These are phyloP conservation scores for Neckera pumila DNA, from an alignment of 225 moss, liverwort and hornwort genomes.

Conservation along the genomic window DNA sequence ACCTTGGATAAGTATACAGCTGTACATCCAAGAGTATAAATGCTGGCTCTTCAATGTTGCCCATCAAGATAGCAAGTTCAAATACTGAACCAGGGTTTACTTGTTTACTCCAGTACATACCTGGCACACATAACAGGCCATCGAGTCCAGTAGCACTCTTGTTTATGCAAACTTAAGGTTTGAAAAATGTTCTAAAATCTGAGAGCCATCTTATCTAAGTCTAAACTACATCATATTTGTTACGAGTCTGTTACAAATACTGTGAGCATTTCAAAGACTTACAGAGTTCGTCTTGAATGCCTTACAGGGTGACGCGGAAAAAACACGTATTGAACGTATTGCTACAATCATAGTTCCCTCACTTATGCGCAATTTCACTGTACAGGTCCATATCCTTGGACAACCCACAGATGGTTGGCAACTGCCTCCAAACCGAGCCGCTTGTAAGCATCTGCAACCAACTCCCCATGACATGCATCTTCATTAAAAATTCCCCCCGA, in stretches of 20 bases:
- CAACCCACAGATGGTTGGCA: slow-evolving; percentile 61
- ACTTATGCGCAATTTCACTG: slow-evolving; percentile 6
- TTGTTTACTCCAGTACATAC: slow-evolving; percentile 18
- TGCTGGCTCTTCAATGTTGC: slow-evolving; percentile 21
- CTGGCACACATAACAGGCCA: slow-evolving; percentile 27
- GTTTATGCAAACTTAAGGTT: slow-evolving; percentile 12
- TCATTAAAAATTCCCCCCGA: not conserved
- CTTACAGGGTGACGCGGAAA: not conserved
- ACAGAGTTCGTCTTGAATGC: slow-evolving; percentile 3
- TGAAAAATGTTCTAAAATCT: slow-evolving; percentile 1
- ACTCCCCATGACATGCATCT: not conserved
- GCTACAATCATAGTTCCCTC: not conserved
- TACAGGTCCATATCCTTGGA: slow-evolving; percentile 32
- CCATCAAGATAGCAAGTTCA: slow-evolving; percentile 1
- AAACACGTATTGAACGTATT: not conserved
- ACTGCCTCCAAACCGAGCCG: slow-evolving; percentile 59
- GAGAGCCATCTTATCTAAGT: not conserved
- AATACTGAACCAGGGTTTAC: slow-evolving; percentile 16
- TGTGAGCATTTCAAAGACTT: slow-evolving; percentile 14
- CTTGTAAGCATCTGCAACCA: slow-evolving; percentile 45
- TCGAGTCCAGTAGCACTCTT: slow-evolving; percentile 16
- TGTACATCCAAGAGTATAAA: slow-evolving; percentile 7
- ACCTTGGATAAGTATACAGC: slow-evolving; percentile 14
- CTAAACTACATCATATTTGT: not conserved
- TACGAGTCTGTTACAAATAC: not conserved